phyloP scores from a whole-genome alignment of 192 early-diverging fungal species.

The Coemansia sp. region DNA sequence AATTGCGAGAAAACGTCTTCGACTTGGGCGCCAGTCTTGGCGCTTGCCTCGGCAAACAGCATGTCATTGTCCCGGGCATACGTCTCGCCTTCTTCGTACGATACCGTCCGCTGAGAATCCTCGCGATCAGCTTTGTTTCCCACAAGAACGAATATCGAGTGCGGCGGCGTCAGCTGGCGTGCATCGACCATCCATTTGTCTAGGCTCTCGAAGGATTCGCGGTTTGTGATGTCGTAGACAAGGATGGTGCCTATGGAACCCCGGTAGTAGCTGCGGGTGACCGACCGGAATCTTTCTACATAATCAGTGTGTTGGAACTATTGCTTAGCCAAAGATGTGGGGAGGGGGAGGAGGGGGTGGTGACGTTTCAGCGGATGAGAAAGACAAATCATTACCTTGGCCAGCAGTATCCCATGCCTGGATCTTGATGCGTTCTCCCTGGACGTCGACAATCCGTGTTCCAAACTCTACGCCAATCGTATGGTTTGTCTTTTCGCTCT shows the following conservation, averaged over 20 bases:
- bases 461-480: conserved; percentile 83
- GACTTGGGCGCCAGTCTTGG: conserved; percentile 64
- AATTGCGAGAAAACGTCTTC: conserved; percentile 47
- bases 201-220: conserved; percentile 61
- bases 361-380: conserved; percentile 3
- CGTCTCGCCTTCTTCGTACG: conserved; percentile 53
- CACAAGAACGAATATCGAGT: conserved; percentile 67
- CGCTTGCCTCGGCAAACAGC: conserved; percentile 63
- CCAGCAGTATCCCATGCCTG: conserved; percentile 80
- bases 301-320: not conserved
- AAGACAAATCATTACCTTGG: conserved; percentile 43
- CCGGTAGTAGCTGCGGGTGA: conserved; percentile 78
- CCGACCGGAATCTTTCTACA: conserved; percentile 61
- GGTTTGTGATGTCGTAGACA: conserved; percentile 78
- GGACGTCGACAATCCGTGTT: conserved; percentile 66
- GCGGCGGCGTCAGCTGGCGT: conserved; percentile 63
- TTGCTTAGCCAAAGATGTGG: too few species aligned
- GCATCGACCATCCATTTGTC: conserved; percentile 69
- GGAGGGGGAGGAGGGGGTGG: not conserved
- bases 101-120: conserved; percentile 38
- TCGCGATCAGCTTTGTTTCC: conserved; percentile 66
- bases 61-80: conserved; percentile 60
- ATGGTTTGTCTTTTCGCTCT: conserved; percentile 64
- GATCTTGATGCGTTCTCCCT: conserved; percentile 64
- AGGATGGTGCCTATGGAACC: conserved; percentile 75